Evolutionary conservation across 2,329 filamentous ascomycete species (phyloP).

Genomic region (Aspergillus sp.): DNA sequence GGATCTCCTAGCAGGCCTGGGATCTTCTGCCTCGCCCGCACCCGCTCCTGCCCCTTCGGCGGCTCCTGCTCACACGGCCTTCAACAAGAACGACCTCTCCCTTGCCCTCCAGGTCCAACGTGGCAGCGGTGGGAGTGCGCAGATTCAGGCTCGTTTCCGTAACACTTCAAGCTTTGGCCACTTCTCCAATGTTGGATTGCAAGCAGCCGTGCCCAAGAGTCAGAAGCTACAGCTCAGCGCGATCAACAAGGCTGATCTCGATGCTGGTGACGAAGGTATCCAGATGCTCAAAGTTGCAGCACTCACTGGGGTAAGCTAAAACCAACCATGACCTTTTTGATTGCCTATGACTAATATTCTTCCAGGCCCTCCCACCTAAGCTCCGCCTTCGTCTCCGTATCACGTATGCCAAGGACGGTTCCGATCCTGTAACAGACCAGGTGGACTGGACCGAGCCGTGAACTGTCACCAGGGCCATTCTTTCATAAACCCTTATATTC

Average conservation of each 20-base stretch:
- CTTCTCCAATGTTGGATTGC: slow-evolving; percentile 76
- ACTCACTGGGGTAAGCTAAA: slow-evolving; percentile 80
- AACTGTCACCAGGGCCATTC: neutral
- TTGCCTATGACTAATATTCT: slow-evolving; percentile 24
- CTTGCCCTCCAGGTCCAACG: slow-evolving; percentile 83
- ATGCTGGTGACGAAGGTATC: slow-evolving; percentile 76
- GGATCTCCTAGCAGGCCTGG: slow-evolving; percentile 45
- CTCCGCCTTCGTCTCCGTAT: slow-evolving; percentile 84
- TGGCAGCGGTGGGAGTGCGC: slow-evolving; percentile 67
- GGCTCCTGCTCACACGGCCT: slow-evolving; percentile 66
- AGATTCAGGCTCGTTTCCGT: slow-evolving; percentile 79
- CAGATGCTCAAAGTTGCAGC: slow-evolving; percentile 87
- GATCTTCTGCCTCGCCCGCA: slow-evolving; percentile 52
- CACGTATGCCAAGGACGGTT: slow-evolving; percentile 71
- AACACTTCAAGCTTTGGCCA: slow-evolving; percentile 68
- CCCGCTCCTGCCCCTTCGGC: slow-evolving; percentile 48
- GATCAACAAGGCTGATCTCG: slow-evolving; percentile 79
- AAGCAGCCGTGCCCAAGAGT: slow-evolving; percentile 93
- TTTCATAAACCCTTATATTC: neutral
- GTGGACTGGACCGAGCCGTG: slow-evolving; percentile 91
- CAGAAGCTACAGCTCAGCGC: slow-evolving; percentile 91
- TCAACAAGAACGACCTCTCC: slow-evolving; percentile 80
- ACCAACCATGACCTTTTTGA: slow-evolving; percentile 1
- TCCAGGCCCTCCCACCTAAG: slow-evolving; percentile 67
- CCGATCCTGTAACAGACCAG: slow-evolving; percentile 77